Base-by-base conservation (phyloP, 2,329 filamentous ascomycete species). In the Parastagonospora avenae region DNA sequence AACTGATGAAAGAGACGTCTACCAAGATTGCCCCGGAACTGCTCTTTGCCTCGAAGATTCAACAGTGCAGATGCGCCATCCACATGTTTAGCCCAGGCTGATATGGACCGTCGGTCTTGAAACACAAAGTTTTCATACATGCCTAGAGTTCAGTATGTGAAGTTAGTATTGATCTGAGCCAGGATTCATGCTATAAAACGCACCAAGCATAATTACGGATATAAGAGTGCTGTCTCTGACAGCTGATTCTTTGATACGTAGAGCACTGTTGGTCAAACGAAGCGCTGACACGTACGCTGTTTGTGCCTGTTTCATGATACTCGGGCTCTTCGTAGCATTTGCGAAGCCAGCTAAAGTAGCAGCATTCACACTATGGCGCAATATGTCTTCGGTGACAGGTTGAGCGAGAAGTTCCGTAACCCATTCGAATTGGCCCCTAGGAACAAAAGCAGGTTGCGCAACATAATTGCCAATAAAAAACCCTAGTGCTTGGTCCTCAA, bases 101-200 rank as follows among this genome's bases (percentile, higher is more conserved):
- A 50, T n/a, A 72, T 44, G 8, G 71, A 70, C 14, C 60, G 48
- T 16, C 61, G 57, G 37, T 54, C 57, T 24, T 64, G 54, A 35
- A 64, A 70, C 7, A 60, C 59, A 16, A 71, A 63, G 42, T 60
- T 68, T 46, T 74, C 72, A 38, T 71, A 73, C 46, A 72, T 52
- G 4, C 70, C 19, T 24, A 24, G 19, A 24, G 19, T 24, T 24
- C 19, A 24, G 19, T 24, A 24, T 24, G 19, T 24, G 19, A 24
- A 24, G 19, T 24, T 24, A 24, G 19, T 5, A 24, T 24, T 24
- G 19, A 24, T 24, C 3, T 24, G 19, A 24, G 19, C 19, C 3
- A 3, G 3, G 5, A 24, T 24, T 5, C 19, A 24, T 24, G 19
- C 3, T 24, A 5, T 24, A 3, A 24, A 24, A 24, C 19, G 19